phyloP scores from a whole-genome alignment of 352 stramenopile genomes.

The Thraustochytrium aureum region DNA sequence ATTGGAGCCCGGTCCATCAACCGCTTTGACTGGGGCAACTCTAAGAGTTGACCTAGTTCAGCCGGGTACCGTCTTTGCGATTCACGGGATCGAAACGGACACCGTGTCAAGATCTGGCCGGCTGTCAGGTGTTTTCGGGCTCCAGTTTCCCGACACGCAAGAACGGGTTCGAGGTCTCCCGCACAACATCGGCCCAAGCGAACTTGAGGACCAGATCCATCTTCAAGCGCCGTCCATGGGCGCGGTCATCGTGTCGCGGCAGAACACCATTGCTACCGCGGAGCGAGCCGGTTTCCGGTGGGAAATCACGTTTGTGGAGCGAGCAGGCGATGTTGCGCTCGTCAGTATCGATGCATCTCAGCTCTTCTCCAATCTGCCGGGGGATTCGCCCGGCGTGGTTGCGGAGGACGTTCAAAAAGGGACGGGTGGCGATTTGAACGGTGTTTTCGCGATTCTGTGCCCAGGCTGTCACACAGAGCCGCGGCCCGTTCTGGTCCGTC shows the following conservation, averaged over 20 bases:
- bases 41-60: not conserved
- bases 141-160: not conserved
- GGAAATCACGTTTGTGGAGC: slow-evolving; percentile 37
- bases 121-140: slow-evolving; percentile 2
- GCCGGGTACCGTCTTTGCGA: not conserved
- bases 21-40: not conserved
- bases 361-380: not conserved
- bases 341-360: not conserved
- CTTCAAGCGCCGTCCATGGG: slow-evolving; percentile 22
- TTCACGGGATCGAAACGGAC: slow-evolving; percentile 7
- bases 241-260: not conserved
- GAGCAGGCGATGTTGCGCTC: not conserved
- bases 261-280: not conserved
- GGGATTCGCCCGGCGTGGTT: not conserved
- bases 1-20: not conserved
- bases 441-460: slow-evolving; percentile 6
- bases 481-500: not conserved
- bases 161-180: not conserved
- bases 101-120: not conserved
- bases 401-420: not conserved
- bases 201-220: slow-evolving; percentile 27
- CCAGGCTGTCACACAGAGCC: not conserved
- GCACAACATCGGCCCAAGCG: not conserved
- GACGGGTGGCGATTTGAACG: not conserved
- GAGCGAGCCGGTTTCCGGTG: not conserved